phyloP scores from a whole-genome alignment of 1,284 basidiomycete genomes.

The Pascua guehoae region DNA sequence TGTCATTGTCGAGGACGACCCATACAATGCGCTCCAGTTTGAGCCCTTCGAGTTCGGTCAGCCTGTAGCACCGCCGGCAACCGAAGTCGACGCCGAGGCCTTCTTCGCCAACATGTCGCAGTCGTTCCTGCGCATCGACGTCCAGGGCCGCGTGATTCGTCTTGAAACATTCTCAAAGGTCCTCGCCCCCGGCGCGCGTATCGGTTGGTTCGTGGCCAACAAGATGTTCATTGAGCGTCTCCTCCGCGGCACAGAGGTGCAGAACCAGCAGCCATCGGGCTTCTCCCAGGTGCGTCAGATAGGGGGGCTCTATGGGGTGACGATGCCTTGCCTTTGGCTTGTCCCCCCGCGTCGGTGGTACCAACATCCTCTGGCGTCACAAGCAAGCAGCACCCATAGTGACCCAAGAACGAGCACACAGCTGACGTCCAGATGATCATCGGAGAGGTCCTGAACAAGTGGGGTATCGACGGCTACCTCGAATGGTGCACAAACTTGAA shows the following conservation, averaged over 20 bases:
- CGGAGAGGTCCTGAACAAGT: constrained; percentile 59
- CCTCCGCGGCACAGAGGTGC: constrained; percentile 63
- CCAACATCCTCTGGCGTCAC: too few species aligned
- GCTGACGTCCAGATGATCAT: constrained; percentile 51
- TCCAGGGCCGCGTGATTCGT: constrained; percentile 36
- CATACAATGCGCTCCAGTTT: constrained; percentile 64
- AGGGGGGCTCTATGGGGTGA: background rate
- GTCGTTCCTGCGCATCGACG: constrained; percentile 59
- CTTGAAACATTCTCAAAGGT: constrained; percentile 49
- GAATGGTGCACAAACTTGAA: constrained; percentile 62
- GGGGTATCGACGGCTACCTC: constrained; percentile 64
- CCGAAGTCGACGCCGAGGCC: constrained; percentile 17
- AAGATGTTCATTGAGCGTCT: constrained; percentile 58
- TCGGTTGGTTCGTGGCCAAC: constrained; percentile 65
- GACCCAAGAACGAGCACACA: background rate
- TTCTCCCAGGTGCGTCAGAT: constrained; percentile 48
- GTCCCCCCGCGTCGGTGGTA: too few species aligned
- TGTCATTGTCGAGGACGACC: constrained; percentile 70
- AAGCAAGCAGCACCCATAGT: too few species aligned
- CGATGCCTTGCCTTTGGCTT: too few species aligned
- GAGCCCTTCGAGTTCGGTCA: constrained; percentile 11
- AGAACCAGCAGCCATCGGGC: constrained; percentile 65
- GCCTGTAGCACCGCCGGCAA: constrained; percentile 2
- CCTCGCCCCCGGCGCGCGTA: constrained; percentile 66
- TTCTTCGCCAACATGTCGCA: constrained; percentile 53